These are phyloP conservation scores for Fibroporia radiculosa DNA, from an alignment of 768 basidiomycete species.

Conservation along the genomic window DNA sequence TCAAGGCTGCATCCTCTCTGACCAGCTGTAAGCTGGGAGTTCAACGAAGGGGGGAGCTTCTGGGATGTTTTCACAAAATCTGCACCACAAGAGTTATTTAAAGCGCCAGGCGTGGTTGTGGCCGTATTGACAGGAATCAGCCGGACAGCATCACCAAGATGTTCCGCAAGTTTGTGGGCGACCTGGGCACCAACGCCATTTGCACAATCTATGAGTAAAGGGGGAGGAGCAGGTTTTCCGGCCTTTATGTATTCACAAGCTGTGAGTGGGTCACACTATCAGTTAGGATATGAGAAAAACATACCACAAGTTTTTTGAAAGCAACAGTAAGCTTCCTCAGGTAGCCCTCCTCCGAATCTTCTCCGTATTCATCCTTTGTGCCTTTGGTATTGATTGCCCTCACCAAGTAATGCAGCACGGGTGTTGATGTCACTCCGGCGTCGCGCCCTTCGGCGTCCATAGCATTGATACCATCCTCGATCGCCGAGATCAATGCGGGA, in stretches of 20 bases:
- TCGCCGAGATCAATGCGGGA: constrained; percentile 59
- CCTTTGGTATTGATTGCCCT: constrained; percentile 82
- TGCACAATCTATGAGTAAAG: constrained; percentile 91
- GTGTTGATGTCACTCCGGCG: constrained; percentile 86
- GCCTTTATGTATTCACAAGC: too few relatives aligned
- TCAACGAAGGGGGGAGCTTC: constrained; percentile 72
- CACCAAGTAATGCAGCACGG: constrained; percentile 93
- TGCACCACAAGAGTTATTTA: constrained; percentile 88
- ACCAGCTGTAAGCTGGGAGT: constrained; percentile 51
- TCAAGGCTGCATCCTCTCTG: constrained; percentile 91
- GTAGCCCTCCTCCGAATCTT: constrained; percentile 78
- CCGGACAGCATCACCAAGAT: constrained; percentile 53
- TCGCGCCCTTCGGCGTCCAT: constrained; percentile 62
- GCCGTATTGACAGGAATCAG: constrained; percentile 66
- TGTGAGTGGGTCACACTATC: constrained; percentile 6
- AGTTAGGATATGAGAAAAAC: constrained; percentile 22
- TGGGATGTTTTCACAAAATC: constrained; percentile 96
- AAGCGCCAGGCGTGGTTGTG: constrained; percentile 53
- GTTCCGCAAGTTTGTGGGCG: constrained; percentile 49
- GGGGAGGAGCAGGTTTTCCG: constrained; percentile 46
- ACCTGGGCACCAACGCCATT: constrained; percentile 90
- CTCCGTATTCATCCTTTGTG: constrained; percentile 70
- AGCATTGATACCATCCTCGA: constrained; percentile 77
- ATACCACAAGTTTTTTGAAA: constrained; percentile 81
- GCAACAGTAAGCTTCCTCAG: constrained; percentile 72